Conservation (phyloP, 163 green algal species). For the Trebouxia gelatinosa region DNA sequence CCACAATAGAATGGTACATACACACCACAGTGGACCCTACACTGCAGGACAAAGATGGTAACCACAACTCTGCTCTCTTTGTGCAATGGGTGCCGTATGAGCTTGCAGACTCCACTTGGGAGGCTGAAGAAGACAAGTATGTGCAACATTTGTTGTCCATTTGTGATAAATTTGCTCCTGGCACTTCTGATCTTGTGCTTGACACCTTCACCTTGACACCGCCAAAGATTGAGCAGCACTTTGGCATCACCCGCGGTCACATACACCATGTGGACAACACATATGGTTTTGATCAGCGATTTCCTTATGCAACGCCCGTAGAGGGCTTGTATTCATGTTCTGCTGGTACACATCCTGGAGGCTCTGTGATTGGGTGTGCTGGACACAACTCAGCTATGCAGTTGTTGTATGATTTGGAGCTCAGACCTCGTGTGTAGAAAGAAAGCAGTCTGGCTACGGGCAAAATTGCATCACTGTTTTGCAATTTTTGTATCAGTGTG, state of each 20-base stretch:
- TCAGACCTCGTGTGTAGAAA: too few species aligned
- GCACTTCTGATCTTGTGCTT: conserved; percentile 51
- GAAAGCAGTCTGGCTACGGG: too few species aligned
- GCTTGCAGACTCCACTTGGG: conserved; percentile 45
- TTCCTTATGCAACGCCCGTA: conserved; percentile 50
- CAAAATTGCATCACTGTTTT: too few species aligned
- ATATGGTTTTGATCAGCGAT: conserved; percentile 56
- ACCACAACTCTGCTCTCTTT: conserved; percentile 62
- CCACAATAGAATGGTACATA: conserved; percentile 63
- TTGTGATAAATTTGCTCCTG: conserved; percentile 58
- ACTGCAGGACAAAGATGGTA: conserved; percentile 42
- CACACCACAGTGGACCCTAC: conserved; percentile 51
- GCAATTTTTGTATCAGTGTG: too few species aligned
- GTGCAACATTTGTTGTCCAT: conserved; percentile 52
- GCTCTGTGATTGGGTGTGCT: conserved; percentile 54
- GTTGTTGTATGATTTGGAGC: conserved; percentile 48
- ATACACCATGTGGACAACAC: conserved; percentile 71
- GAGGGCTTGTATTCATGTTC: conserved; percentile 55
- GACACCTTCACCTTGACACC: conserved; percentile 60
- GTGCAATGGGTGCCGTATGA: conserved; percentile 59
- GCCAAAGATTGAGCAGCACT: conserved; percentile 56
- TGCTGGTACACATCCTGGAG: conserved; percentile 58
- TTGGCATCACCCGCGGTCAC: conserved; percentile 60
- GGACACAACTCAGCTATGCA: conserved; percentile 56
- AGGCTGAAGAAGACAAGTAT: conserved; percentile 49